Percentiles rank a stretch among this genome's conserved stretches.
These are phyloP conservation scores for Paramecium primaurelia DNA, from an alignment of 73 alveolate genomes.

Conservation along the genomic window DNA sequence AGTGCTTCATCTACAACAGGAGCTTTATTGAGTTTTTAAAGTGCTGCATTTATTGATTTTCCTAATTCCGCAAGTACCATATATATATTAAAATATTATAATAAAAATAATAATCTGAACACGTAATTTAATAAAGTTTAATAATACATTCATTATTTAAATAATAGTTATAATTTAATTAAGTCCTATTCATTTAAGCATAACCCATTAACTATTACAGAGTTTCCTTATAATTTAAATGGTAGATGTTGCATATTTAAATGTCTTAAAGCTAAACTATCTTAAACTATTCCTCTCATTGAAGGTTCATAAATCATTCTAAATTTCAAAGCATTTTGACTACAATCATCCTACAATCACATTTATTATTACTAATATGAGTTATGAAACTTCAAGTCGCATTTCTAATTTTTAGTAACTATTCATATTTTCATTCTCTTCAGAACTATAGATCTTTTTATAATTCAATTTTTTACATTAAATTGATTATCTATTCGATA, in stretches of 20 bases:
- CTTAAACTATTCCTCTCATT: constrained; percentile 1
- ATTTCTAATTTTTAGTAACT: background rate
- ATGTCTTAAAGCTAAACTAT: constrained; percentile 9
- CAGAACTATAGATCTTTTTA: background rate
- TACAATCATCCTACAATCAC: background rate
- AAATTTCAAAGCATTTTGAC: background rate
- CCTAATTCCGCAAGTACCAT: constrained; percentile 93
- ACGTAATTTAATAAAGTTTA: background rate
- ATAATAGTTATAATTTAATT: background rate
- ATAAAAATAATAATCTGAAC: background rate
- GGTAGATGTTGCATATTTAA: background rate
- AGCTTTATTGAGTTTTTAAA: constrained; percentile 73
- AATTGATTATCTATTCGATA: background rate
- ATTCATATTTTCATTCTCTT: background rate
- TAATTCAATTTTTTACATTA: background rate
- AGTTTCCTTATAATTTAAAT: background rate
- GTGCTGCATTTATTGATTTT: constrained; percentile 73
- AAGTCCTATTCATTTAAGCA: background rate
- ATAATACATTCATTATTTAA: background rate
- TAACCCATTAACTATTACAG: background rate
- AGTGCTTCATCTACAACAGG: constrained; percentile 83
- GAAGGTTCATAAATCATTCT: background rate
- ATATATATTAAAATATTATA: background rate
- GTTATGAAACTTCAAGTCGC: background rate
- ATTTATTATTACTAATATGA: background rate